Base-by-base conservation (phyloP, 306 rosid species). In the Rubus parviflorus region DNA sequence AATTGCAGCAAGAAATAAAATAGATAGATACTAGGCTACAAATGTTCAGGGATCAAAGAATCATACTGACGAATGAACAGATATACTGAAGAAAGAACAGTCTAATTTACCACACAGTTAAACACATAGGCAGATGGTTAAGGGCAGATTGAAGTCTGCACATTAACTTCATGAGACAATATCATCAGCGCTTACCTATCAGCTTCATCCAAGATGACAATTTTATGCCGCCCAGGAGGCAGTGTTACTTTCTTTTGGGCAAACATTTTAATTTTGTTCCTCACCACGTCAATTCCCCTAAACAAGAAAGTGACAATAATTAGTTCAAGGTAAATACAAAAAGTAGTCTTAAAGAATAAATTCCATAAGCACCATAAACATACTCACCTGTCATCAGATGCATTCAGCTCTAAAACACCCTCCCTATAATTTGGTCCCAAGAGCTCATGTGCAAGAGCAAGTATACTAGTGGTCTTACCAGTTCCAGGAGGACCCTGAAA, bases 221-320 rank as follows among this genome's bases (percentile, higher is more conserved):
- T 52, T 75, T 92, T 95, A 88, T 95, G 98, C 43, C 93, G 75
- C 43, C 97, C 97, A 0, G 93, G 90, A 53, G 96, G 86, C 67
- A 95, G 88, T 0, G 97, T 92, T 7, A 88, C 98, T 88, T 86
- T 92, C 87, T 87, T 92, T 64, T 95, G 97, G 14, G 98, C 97
- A 89, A 95, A 95, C 98, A 92, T 92, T 82, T 95, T 95, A 75
- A 95, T 92, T 80, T 92, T 95, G 86, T 92, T 95, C 91, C 98
- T 88, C 85, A 95, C 98, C 69, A 95, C 98, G 78, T 95, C 98
- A 37, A 95, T 95, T 79, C 98, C 98, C 81, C 98, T 90, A 57
- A 30, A 85, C 8, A 57, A 30, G 68, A 76, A 70, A 70, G 8
- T 3, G 6, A n/a, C 4, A 74, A 51, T 14, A 68, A 30, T 63